These are phyloP conservation scores for Digitaria exilis DNA, from an alignment of 202 grass and related monocot species.

Conservation along the genomic window DNA sequence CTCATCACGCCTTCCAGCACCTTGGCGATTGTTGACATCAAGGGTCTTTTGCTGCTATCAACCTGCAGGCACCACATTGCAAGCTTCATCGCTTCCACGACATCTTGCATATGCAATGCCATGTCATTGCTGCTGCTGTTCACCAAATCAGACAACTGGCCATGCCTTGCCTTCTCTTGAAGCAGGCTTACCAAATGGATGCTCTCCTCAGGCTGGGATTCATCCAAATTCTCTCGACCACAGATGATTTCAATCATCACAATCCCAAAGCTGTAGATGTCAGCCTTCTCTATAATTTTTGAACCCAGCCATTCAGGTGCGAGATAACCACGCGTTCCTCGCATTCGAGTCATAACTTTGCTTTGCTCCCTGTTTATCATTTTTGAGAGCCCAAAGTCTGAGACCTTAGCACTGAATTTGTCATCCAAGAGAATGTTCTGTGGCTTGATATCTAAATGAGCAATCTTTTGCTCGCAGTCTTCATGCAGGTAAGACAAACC, in stretches of 20 bases:
- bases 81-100: conserved; percentile 11
- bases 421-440: conserved; percentile 5
- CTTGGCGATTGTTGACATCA: conserved; percentile 9
- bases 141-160: conserved; percentile 5
- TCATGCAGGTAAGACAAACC: background rate
- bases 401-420: conserved; percentile 5
- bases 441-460: conserved; percentile 20
- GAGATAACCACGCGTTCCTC: background rate
- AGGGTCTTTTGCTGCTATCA: background rate
- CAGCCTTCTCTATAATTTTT: conserved; percentile 6
- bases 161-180: background rate
- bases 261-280: conserved; percentile 10
- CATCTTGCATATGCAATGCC: background rate
- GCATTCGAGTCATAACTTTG: conserved; percentile 4
- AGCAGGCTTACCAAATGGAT: conserved; percentile 3
- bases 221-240: background rate
- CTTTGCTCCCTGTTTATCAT: conserved; percentile 7
- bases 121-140: background rate
- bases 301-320: conserved; percentile 15
- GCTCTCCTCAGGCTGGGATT: background rate
- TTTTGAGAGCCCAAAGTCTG: background rate
- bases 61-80: conserved; percentile 20
- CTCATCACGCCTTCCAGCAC: conserved; percentile 9
- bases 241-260: background rate
- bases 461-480: conserved; percentile 12